Conservation (phyloP, 257 asterid genomes). For the Fraxinus anomala region DNA sequence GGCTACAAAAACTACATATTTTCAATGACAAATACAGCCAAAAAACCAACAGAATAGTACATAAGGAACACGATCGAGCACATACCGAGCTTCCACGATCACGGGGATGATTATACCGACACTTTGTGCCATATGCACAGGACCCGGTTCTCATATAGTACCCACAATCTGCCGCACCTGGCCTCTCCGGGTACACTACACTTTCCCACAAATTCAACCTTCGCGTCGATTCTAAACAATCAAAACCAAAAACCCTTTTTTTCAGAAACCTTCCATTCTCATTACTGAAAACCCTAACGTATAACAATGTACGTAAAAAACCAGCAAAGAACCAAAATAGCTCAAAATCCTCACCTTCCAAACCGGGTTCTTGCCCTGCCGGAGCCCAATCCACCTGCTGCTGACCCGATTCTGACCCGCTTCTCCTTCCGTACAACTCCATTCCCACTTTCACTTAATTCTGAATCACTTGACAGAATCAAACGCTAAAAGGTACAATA, state of each 20-base stretch:
- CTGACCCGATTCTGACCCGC: slow-evolving; percentile 49
- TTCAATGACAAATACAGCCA: slow-evolving; percentile 10
- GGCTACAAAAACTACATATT: background rate
- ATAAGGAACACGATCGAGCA: slow-evolving; percentile 5
- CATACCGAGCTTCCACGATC: slow-evolving; percentile 66
- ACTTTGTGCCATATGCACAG: slow-evolving; percentile 78
- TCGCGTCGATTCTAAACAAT: slow-evolving; percentile 57
- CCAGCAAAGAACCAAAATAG: background rate
- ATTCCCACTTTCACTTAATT: slow-evolving; percentile 27
- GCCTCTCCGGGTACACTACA: slow-evolving; percentile 73
- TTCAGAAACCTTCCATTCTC: slow-evolving; percentile 3
- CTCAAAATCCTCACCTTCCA: slow-evolving; percentile 49
- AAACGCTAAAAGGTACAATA: slow-evolving; percentile 23
- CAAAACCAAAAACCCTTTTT: slow-evolving; percentile 24
- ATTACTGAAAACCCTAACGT: slow-evolving; percentile 32
- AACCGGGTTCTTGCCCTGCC: slow-evolving; percentile 39
- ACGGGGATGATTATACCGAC: slow-evolving; percentile 83
- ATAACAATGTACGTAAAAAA: slow-evolving; percentile 27
- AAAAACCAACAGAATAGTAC: background rate
- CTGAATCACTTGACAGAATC: slow-evolving; percentile 19
- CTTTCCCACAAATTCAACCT: slow-evolving; percentile 56
- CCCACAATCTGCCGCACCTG: slow-evolving; percentile 68
- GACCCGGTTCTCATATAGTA: slow-evolving; percentile 77
- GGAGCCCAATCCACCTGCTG: slow-evolving; percentile 50
- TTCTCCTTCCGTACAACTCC: slow-evolving; percentile 57